A percentile compares a stretch with the other conserved stretches of the same genome.
phyloP scores from a whole-genome alignment of 2,329 filamentous ascomycete species.

The Trichophyton rubrum region DNA sequence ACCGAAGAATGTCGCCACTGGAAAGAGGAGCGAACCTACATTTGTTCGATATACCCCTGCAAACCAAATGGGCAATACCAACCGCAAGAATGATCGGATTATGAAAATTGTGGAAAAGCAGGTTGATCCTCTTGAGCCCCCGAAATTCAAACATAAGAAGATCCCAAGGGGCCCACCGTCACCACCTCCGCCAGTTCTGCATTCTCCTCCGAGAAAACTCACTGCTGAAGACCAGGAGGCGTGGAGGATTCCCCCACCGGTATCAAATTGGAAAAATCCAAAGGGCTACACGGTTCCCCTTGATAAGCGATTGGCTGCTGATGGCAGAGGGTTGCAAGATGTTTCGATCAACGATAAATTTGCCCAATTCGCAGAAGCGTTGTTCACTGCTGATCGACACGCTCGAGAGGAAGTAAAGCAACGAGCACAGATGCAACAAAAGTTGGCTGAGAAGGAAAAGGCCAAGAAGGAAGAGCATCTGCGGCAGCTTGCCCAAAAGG shows the following conservation, averaged over 20 bases:
- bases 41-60: conserved; percentile 93
- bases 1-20: conserved; percentile 83
- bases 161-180: conserved; percentile 86
- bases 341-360: conserved; percentile 98
- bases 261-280: conserved; percentile 98
- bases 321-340: conserved; percentile 83
- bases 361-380: conserved; percentile 83
- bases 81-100: conserved; percentile 81
- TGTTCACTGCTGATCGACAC: conserved; percentile 89
- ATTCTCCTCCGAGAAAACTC: conserved; percentile 84
- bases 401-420: conserved; percentile 92
- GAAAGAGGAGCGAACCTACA: conserved; percentile 69
- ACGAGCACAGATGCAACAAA: conserved; percentile 86
- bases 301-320: conserved; percentile 88
- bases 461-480: conserved; percentile 85
- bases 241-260: conserved; percentile 81
- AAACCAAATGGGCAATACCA: conserved; percentile 85
- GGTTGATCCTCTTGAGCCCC: conserved; percentile 88
- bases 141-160: conserved; percentile 98
- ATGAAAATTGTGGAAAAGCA: conserved; percentile 97
- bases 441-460: conserved; percentile 93
- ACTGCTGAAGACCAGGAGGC: conserved; percentile 95
- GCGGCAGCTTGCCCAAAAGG: conserved; percentile 76
- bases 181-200: conserved; percentile 86
- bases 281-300: conserved; percentile 95